These are phyloP conservation scores for Chrysopogon serrulatus DNA, from an alignment of 176 grass and related monocot genomes.

Conservation along the genomic window DNA sequence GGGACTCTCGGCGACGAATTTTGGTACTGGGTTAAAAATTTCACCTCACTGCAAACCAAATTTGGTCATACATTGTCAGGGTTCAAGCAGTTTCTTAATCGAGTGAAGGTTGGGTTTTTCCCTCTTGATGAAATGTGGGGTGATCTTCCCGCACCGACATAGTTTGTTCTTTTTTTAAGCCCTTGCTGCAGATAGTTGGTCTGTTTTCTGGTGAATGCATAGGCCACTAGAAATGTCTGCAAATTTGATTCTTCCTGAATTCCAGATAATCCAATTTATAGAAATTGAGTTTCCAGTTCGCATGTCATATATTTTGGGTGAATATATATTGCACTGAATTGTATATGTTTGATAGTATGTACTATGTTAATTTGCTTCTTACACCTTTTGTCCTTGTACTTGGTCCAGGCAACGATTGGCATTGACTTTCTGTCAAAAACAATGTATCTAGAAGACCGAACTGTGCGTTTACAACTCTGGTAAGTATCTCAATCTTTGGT, in stretches of 20 bases:
- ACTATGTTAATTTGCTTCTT: not conserved
- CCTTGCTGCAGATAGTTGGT: not conserved
- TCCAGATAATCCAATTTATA: not conserved
- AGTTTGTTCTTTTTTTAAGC: not conserved
- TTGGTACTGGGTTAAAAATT: not conserved
- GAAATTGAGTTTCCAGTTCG: not conserved
- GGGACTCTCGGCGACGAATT: not conserved
- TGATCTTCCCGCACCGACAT: not conserved
- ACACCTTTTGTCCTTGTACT: not conserved
- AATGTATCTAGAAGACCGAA: conserved; percentile 68
- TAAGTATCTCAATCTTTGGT: conserved; percentile 12
- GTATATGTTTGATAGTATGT: not conserved
- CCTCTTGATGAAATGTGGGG: not conserved
- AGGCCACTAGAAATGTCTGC: not conserved
- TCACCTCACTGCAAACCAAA: not conserved
- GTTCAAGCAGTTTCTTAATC: not conserved
- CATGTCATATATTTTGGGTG: not conserved
- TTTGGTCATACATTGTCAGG: not conserved
- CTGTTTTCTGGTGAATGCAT: not conserved
- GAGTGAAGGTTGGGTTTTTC: not conserved
- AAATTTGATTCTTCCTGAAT: not conserved
- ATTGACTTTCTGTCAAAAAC: conserved; percentile 72
- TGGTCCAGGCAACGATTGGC: conserved; percentile 58
- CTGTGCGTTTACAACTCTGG: conserved; percentile 63
- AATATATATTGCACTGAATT: not conserved